Conservation (phyloP, 2,329 filamentous ascomycete species). For the Paraphoma chrysanthemicola region DNA sequence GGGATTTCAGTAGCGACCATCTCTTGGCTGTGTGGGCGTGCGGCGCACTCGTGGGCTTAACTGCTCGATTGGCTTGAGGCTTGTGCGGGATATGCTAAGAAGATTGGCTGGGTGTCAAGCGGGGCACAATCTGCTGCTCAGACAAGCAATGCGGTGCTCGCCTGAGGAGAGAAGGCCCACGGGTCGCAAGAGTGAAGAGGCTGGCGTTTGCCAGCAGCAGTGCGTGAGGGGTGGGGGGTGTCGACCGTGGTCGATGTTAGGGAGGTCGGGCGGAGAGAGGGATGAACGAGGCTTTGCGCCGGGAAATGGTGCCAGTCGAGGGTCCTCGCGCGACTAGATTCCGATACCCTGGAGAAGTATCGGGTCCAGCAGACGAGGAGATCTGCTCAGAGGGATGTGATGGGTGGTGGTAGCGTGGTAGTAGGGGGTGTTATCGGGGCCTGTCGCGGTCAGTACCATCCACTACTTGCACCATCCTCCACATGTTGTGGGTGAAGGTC, state of each 20-base stretch:
- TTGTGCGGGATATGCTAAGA: slow-evolving; percentile 4
- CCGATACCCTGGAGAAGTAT: slow-evolving; percentile 86
- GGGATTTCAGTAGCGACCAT: slow-evolving; percentile 88
- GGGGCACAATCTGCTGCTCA: slow-evolving; percentile 89
- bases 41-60: slow-evolving; percentile 23
- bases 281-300: slow-evolving; percentile 80
- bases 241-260: slow-evolving; percentile 81
- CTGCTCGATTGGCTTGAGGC: slow-evolving; percentile 17
- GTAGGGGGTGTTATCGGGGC: slow-evolving; percentile 71
- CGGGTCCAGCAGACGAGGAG: slow-evolving; percentile 81
- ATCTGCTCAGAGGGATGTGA: slow-evolving; percentile 59
- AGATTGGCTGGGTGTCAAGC: slow-evolving; percentile 66
- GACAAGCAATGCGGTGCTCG: slow-evolving; percentile 94
- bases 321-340: slow-evolving; percentile 72
- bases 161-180: slow-evolving; percentile 98
- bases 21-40: slow-evolving; percentile 55
- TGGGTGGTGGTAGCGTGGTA: slow-evolving; percentile 39
- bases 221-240: slow-evolving; percentile 49
- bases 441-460: slow-evolving; percentile 47
- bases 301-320: slow-evolving; percentile 83
- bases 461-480: background rate
- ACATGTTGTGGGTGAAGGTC: background rate
- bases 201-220: slow-evolving; percentile 90
- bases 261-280: slow-evolving; percentile 86
- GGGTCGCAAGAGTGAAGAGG: slow-evolving; percentile 64